Evolutionary conservation across 257 asterid species (phyloP), one percentile per base, ranked within the genome.

Genomic region (Vinca minor): DNA sequence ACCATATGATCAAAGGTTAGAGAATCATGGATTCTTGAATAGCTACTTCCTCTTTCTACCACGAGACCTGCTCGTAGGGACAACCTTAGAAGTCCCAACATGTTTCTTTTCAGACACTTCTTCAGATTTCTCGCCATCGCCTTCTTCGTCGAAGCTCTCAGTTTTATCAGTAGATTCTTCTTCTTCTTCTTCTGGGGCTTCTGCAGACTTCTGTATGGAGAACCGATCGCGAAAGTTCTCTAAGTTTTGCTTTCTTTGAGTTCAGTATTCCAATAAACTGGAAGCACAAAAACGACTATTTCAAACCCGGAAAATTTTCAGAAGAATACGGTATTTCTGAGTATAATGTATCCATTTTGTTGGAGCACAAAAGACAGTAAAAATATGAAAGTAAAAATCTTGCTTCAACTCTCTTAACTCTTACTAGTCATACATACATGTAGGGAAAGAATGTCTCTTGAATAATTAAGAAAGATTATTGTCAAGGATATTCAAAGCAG

Each of bases 191-290:
- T 75, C 77, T 21, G 73, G 71, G n/a, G 41, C 70, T 35, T 71
- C 71, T n/a, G 83, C 49, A 36, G 74, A 31, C 45, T 65, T 75
- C 31, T 75, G 74, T 54, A 75, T 82, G 34, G 86, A 81, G 62
- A 86, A 81, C 46, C 75, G 81, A 66, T 85, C 87, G 25, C 88
- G 92, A 63, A n/a, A 92, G 88, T 66, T 85, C 95, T 77, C 98
- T 82, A 34, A 92, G 96, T 84, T 92, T 87, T 17, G 83, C 80
- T 79, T 92, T 92, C 83, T 92, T 92, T 66, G 95, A 76, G 76
- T 85, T 92, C 81, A 92, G 69, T 31, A 92, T 85, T 36, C 64
- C 81, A 56, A 84, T 81, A 77, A 92, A 89, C 98, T 92, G 84
- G 63, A 81, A 73, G 38, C 52, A 50, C 25, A 13, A 55, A 74